These are phyloP conservation scores for Populus alba DNA, from an alignment of 345 rosid species.

Conservation along the genomic window DNA sequence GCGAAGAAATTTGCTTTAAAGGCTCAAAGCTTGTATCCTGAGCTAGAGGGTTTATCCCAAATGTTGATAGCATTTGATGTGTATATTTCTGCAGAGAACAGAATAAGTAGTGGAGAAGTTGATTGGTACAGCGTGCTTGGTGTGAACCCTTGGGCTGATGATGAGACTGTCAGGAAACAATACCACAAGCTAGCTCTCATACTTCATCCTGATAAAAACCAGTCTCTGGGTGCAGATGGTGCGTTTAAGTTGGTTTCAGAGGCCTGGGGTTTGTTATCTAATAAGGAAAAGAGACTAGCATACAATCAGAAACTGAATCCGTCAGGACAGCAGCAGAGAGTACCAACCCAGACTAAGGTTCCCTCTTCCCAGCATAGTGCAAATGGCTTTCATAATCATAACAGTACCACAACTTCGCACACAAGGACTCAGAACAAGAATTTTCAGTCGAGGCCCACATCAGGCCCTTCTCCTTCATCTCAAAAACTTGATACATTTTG, in stretches of 20 bases:
- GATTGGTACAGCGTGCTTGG: conserved; percentile 45
- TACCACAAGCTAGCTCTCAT: conserved; percentile 38
- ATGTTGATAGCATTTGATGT: conserved; percentile 38
- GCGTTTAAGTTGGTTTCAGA: conserved; percentile 42
- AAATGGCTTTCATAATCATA: conserved; percentile 47
- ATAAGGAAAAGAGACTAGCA: conserved; percentile 32
- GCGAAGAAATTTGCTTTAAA: conserved; percentile 47
- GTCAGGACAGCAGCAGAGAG: conserved; percentile 30
- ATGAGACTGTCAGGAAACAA: conserved; percentile 39
- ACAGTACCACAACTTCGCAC: conserved; percentile 26
- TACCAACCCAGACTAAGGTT: conserved; percentile 29
- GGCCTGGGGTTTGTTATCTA: conserved; percentile 44
- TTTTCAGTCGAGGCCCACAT: conserved; percentile 18
- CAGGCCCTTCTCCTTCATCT: conserved; percentile 25
- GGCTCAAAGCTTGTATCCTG: conserved; percentile 47
- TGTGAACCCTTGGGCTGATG: conserved; percentile 37
- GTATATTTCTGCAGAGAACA: conserved; percentile 36
- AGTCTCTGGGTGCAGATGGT: conserved; percentile 45
- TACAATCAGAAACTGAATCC: conserved; percentile 59
- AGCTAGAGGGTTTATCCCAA: conserved; percentile 40
- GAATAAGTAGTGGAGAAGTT: conserved; percentile 33
- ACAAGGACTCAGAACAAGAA: conserved; percentile 28
- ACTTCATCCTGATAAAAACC: conserved; percentile 52
- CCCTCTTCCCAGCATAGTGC: conserved; percentile 35
- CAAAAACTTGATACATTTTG: conserved; percentile 65